phyloP scores from a whole-genome alignment of 129 eudicot species.

The Smallanthus sonchifolius region DNA sequence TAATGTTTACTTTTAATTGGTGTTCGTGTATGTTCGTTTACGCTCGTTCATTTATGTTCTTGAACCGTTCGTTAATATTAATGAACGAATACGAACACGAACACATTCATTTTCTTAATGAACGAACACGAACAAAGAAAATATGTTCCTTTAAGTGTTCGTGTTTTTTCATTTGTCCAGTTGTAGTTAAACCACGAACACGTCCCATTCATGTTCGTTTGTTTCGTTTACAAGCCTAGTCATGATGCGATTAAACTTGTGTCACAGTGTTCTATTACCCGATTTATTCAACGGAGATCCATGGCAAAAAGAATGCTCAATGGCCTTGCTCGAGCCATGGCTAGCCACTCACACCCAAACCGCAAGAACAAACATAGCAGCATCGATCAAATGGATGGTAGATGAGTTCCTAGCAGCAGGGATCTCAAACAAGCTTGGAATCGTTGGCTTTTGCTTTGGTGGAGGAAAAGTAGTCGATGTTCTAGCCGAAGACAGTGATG shows the following conservation, averaged over 20 bases:
- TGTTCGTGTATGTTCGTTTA: neutral
- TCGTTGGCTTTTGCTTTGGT: slow-evolving; percentile 80
- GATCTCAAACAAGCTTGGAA: slow-evolving; percentile 68
- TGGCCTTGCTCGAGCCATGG: slow-evolving; percentile 52
- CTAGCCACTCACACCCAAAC: slow-evolving; percentile 43
- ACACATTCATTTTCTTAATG: neutral
- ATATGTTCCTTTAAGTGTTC: too few species aligned
- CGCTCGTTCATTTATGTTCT: neutral
- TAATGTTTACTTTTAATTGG: neutral
- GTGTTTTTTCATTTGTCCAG: too few species aligned
- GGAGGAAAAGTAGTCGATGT: slow-evolving; percentile 70
- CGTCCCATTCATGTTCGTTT: neutral
- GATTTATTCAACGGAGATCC: slow-evolving; percentile 83
- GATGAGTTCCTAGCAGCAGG: slow-evolving; percentile 69
- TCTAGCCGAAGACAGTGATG: slow-evolving; percentile 51
- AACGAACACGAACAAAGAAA: neutral
- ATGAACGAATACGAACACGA: neutral
- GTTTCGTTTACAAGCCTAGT: neutral
- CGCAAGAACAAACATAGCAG: slow-evolving; percentile 39
- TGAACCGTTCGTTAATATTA: too few species aligned
- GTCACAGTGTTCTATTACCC: slow-evolving; percentile 73
- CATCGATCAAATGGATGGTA: slow-evolving; percentile 70
- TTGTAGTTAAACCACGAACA: neutral
- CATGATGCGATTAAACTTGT: neutral
- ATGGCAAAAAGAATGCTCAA: slow-evolving; percentile 63